These are phyloP conservation scores for Leccinum longicurvipes DNA, from an alignment of 768 basidiomycete genomes.

Conservation along the genomic window DNA sequence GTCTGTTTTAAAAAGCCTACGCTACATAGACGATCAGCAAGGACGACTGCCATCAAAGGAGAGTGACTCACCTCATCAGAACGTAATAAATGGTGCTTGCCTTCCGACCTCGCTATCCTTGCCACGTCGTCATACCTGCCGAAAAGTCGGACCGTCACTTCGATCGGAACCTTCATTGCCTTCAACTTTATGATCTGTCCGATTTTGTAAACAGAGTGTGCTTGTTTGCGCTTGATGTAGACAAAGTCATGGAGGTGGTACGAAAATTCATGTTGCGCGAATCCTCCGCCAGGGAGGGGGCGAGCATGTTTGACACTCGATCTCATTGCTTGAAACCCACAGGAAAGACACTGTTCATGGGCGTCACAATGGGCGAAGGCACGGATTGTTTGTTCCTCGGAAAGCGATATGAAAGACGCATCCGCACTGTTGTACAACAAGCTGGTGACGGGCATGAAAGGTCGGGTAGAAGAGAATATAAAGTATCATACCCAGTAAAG, in stretches of 20 bases:
- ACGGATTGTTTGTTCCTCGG: slow-evolving; percentile 30
- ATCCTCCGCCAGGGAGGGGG: slow-evolving; percentile 32
- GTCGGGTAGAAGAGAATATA: neutral
- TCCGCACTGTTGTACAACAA: slow-evolving; percentile 49
- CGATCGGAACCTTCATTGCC: slow-evolving; percentile 18
- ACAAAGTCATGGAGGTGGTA: slow-evolving; percentile 65
- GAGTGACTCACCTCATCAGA: slow-evolving; percentile 42
- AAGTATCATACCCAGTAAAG: slow-evolving; percentile 48
- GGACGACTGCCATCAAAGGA: neutral
- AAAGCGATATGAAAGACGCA: slow-evolving; percentile 45
- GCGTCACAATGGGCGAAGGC: slow-evolving; percentile 30
- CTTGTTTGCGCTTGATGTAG: slow-evolving; percentile 42
- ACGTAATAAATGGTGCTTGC: slow-evolving; percentile 15
- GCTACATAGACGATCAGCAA: slow-evolving; percentile 19
- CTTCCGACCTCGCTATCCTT: slow-evolving; percentile 14
- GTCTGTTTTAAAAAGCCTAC: slow-evolving; percentile 41
- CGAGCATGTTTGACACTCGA: slow-evolving; percentile 24
- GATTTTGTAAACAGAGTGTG: slow-evolving; percentile 40
- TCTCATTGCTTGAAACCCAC: slow-evolving; percentile 35
- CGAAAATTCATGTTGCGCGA: slow-evolving; percentile 38
- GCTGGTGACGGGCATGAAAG: slow-evolving; percentile 30
- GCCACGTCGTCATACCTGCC: slow-evolving; percentile 45
- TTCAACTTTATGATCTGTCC: slow-evolving; percentile 51
- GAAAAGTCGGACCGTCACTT: slow-evolving; percentile 41
- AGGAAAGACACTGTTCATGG: slow-evolving; percentile 48